Percentiles rank a stretch among this genome's conserved stretches.
Conservation (phyloP, 495 filamentous ascomycete genomes). For the Aspergillus asperescens region DNA sequence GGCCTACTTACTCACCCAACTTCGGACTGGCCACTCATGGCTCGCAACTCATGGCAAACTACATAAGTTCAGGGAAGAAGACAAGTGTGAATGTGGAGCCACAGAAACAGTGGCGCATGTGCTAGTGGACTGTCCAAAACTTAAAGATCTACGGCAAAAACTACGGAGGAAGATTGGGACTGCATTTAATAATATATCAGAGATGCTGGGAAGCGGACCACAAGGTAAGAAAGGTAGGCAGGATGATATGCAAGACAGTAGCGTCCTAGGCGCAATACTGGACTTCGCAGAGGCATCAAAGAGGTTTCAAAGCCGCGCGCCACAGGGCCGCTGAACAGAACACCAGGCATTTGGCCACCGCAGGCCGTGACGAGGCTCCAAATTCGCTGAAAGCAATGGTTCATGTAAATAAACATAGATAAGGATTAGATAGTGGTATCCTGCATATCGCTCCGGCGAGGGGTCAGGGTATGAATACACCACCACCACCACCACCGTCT, state of each 20-base stretch:
- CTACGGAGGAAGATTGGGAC: constrained; percentile 17
- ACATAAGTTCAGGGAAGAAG: constrained; percentile 8
- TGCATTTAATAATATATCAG: constrained; percentile 24
- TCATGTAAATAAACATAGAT: constrained; percentile 9
- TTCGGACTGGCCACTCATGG: constrained; percentile 16
- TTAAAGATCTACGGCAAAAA: constrained; percentile 14
- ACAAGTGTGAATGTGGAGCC: constrained; percentile 12
- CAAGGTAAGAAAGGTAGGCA: constrained; percentile 26
- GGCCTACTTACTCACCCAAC: constrained; percentile 16
- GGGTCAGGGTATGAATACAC: constrained; percentile 11
- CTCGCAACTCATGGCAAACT: constrained; percentile 12
- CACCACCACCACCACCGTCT: not conserved
- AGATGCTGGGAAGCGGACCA: constrained; percentile 22
- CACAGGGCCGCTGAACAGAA: constrained; percentile 24
- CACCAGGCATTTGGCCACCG: constrained; percentile 22
- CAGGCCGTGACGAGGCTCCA: constrained; percentile 29
- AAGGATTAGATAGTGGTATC: constrained; percentile 14
- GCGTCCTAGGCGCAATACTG: constrained; percentile 17
- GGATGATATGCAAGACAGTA: constrained; percentile 22
- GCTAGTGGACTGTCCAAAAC: constrained; percentile 5
- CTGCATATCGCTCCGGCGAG: constrained; percentile 18
- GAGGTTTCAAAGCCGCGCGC: constrained; percentile 27
- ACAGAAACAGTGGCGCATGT: constrained; percentile 6
- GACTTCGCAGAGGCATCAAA: constrained; percentile 31
- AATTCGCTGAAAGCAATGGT: constrained; percentile 17